These are phyloP conservation scores for Rhododendron henanense DNA, from an alignment of 148 eudicot species.

Conservation along the genomic window DNA sequence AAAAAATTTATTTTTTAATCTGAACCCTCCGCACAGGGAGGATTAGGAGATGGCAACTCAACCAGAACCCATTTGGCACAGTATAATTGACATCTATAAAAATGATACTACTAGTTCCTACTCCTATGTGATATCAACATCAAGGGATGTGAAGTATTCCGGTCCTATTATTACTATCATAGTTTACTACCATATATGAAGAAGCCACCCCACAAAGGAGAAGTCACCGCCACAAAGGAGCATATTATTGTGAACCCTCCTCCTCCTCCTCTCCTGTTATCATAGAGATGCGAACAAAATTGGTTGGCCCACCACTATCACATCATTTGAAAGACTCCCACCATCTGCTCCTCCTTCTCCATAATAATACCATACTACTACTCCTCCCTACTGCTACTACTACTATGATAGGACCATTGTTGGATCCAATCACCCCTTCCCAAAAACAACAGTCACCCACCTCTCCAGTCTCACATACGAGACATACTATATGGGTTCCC, in stretches of 20 bases:
- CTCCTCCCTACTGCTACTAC: neutral
- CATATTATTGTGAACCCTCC: neutral
- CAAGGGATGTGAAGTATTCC: neutral
- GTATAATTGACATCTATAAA: no score
- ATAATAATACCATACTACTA: no score
- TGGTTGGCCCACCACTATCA: slow-evolving; percentile 8
- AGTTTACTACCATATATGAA: neutral
- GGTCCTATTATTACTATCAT: no score
- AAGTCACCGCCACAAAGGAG: neutral
- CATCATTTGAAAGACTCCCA: slow-evolving; percentile 37
- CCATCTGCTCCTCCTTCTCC: slow-evolving; percentile 26
- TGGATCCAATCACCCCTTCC: neutral
- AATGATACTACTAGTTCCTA: no score
- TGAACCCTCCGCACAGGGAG: no score
- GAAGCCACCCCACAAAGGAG: neutral
- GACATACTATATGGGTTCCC: neutral
- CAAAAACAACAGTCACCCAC: slow-evolving; percentile 7
- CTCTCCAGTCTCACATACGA: slow-evolving; percentile 14
- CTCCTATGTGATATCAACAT: neutral
- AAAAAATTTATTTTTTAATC: no score
- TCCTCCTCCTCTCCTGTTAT: neutral
- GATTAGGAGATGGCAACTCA: no score
- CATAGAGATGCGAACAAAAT: neutral
- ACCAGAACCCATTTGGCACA: no score
- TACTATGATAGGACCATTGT: slow-evolving; percentile 22